Evolutionary conservation across 148 eudicot genomes (phyloP).

Genomic region (Bassia scoparia): DNA sequence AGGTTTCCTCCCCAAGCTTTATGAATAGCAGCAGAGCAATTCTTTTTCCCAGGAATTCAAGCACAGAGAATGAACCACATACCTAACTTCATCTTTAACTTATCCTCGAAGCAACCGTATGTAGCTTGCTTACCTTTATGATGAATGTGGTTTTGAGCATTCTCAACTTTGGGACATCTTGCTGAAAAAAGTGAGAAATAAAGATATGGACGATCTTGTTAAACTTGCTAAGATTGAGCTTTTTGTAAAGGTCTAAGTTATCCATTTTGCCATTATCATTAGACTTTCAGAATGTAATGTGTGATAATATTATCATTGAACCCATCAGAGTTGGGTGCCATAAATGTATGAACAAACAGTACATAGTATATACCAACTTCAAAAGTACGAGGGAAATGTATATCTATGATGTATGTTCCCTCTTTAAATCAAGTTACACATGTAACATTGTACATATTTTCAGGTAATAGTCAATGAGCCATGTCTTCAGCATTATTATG

Average conservation of each 20-base stretch:
- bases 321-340: neutral
- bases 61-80: constrained; percentile 21
- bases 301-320: constrained; percentile 24
- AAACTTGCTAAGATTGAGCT: neutral
- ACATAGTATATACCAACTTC: neutral
- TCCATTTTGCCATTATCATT: neutral
- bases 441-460: no score
- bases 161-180: neutral
- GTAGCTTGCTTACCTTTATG: neutral
- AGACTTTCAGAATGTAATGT: neutral
- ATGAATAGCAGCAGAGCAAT: constrained; percentile 65
- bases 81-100: constrained; percentile 11
- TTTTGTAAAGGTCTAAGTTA: neutral
- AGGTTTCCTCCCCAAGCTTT: constrained; percentile 74
- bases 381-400: neutral
- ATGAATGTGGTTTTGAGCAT: neutral
- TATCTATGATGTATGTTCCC: neutral
- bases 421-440: neutral
- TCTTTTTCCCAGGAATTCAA: constrained; percentile 51
- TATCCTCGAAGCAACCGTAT: neutral
- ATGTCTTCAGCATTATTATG: no score
- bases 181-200: neutral
- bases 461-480: no score
- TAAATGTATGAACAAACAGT: constrained; percentile 13
- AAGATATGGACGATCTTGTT: neutral